phyloP scores from a whole-genome alignment of 78 protist genomes.

The Dictyostelium purpureum region DNA sequence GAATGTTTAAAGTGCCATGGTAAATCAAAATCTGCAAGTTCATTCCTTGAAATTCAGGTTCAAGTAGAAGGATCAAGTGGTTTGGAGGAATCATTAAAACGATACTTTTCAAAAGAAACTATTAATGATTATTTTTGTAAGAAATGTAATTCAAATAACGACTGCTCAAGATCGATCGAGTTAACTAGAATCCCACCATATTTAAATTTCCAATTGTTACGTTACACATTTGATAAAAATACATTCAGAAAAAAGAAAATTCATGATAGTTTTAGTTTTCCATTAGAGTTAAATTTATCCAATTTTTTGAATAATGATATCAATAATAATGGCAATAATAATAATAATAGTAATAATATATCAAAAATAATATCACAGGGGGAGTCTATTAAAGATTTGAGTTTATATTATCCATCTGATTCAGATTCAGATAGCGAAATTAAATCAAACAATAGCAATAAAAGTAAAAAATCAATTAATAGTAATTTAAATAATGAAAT shows the following conservation, averaged over 20 bases:
- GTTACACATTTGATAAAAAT: constrained; percentile 83
- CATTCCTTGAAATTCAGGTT: constrained; percentile 32
- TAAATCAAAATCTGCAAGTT: neutral
- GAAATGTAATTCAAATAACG: constrained; percentile 21
- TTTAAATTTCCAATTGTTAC: constrained; percentile 81
- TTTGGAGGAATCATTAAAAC: constrained; percentile 37
- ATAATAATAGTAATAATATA: neutral
- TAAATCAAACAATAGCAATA: neutral
- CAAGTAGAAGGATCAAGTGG: constrained; percentile 2
- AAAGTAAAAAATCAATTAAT: too few species aligned
- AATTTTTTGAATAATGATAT: neutral
- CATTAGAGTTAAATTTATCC: constrained; percentile 37
- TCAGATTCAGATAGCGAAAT: neutral
- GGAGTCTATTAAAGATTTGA: neutral
- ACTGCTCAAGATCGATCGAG: constrained; percentile 16
- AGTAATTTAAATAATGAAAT: too few species aligned
- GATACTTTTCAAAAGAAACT: constrained; percentile 79
- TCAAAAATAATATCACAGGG: neutral
- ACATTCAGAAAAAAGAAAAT: constrained; percentile 54
- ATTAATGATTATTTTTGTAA: constrained; percentile 90
- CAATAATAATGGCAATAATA: neutral
- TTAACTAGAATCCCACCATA: constrained; percentile 39
- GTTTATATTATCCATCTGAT: too few species aligned
- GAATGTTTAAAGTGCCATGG: constrained; percentile 18
- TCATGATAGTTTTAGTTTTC: constrained; percentile 55